A percentile compares a stretch with the other conserved stretches of the same genome.
phyloP scores from a whole-genome alignment of 164 flowering plant genomes.

The Aristolochia contorta region DNA sequence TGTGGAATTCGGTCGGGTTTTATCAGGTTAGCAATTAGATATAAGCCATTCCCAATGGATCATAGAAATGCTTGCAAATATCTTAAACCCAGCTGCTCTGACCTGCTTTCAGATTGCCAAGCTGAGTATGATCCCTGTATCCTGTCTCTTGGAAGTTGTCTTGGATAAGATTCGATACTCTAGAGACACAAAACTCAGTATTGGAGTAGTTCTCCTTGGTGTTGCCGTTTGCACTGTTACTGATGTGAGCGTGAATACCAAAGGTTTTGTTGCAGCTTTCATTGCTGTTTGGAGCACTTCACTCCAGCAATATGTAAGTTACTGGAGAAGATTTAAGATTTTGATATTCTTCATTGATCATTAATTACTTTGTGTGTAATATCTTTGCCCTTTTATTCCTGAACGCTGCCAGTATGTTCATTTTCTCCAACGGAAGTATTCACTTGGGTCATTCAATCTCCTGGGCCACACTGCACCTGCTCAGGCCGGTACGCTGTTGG shows the following conservation, averaged over 20 bases:
- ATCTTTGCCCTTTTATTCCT: not conserved
- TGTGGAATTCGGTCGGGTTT: conserved; percentile 94
- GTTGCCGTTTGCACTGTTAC: conserved; percentile 92
- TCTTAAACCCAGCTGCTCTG: no score
- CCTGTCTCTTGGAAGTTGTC: conserved; percentile 17
- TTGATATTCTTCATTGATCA: not conserved
- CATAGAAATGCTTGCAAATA: no score
- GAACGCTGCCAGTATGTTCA: conserved; percentile 60
- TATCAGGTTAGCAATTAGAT: conserved; percentile 49
- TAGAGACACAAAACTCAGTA: conserved; percentile 83
- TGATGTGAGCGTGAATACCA: conserved; percentile 76
- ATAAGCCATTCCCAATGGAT: no score
- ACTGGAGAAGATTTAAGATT: not conserved
- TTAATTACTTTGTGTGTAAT: no score
- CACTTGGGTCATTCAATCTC: conserved; percentile 81
- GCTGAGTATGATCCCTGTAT: conserved; percentile 70
- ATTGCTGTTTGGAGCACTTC: conserved; percentile 92
- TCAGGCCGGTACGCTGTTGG: conserved; percentile 69
- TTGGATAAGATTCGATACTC: conserved; percentile 55
- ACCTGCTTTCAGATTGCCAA: conserved; percentile 60
- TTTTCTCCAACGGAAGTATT: conserved; percentile 64
- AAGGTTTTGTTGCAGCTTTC: conserved; percentile 63
- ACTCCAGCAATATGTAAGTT: conserved; percentile 84
- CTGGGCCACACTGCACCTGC: conserved; percentile 88
- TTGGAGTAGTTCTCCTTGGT: conserved; percentile 63